Evolutionary conservation across 225 moss, liverwort and hornwort genomes (phyloP).

Genomic region (Polytrichum formosum): DNA sequence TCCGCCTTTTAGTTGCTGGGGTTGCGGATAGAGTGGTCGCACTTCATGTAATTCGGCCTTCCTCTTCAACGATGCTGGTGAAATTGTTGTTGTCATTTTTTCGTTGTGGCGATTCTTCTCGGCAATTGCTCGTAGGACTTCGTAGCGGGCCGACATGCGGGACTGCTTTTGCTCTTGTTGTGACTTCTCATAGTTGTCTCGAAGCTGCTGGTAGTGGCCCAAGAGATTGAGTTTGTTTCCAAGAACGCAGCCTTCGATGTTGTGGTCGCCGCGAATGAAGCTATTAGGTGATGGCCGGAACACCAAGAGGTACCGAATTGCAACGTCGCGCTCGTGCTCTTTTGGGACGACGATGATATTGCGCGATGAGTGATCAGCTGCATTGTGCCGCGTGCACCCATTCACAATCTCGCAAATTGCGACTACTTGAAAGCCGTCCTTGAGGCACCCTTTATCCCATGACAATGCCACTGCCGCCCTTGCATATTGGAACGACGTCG

Average conservation of each 20-base stretch:
- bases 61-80: background rate
- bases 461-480: background rate
- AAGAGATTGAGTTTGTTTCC: conserved; percentile 16
- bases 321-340: conserved; percentile 40
- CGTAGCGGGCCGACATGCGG: conserved; percentile 17
- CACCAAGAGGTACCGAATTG: conserved; percentile 60
- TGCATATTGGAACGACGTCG: conserved; percentile 31
- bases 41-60: background rate
- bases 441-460: conserved; percentile 31
- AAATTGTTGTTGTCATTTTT: background rate
- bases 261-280: background rate
- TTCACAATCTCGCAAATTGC: conserved; percentile 72
- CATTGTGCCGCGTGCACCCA: background rate
- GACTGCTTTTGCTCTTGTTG: background rate
- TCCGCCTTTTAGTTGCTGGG: background rate
- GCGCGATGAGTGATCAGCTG: background rate
- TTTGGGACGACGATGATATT: conserved; percentile 53
- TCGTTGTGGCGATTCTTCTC: background rate
- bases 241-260: conserved; percentile 4
- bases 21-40: background rate
- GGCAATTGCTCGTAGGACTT: conserved; percentile 9
- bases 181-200: conserved; percentile 2
- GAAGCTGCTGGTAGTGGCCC: conserved; percentile 22
- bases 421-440: conserved; percentile 34
- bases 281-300: background rate